These are phyloP conservation scores for Alternaria gaisen DNA, from an alignment of 2,329 filamentous ascomycete genomes.

Conservation along the genomic window DNA sequence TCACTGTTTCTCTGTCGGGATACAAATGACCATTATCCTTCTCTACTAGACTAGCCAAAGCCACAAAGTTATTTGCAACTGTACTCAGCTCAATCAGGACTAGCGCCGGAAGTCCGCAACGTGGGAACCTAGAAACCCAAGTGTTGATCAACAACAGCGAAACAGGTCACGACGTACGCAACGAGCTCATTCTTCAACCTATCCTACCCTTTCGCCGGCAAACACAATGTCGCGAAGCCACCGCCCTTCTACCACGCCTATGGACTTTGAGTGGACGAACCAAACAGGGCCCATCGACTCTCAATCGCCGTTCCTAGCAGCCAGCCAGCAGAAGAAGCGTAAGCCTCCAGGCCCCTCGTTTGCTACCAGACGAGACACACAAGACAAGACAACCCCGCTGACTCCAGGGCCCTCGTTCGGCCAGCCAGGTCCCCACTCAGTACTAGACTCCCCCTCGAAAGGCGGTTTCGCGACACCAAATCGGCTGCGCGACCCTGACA, in stretches of 20 bases:
- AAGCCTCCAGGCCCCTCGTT: slow-evolving; percentile 25
- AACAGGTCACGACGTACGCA: slow-evolving; percentile 17
- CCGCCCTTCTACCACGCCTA: slow-evolving; percentile 56
- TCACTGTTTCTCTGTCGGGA: not conserved
- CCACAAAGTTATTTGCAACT: not conserved
- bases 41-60: not conserved
- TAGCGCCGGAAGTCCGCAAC: slow-evolving; percentile 30
- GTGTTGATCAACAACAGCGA: slow-evolving; percentile 27
- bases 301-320: slow-evolving; percentile 58
- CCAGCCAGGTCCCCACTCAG: slow-evolving; percentile 45
- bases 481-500: slow-evolving; percentile 59
- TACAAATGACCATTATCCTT: not conserved
- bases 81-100: slow-evolving; percentile 9
- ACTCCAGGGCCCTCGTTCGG: slow-evolving; percentile 21
- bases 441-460: slow-evolving; percentile 60
- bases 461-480: slow-evolving; percentile 45
- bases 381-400: slow-evolving; percentile 18
- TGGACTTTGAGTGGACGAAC: slow-evolving; percentile 65
- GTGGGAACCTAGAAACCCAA: slow-evolving; percentile 14
- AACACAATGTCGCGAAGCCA: slow-evolving; percentile 39
- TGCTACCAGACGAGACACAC: slow-evolving; percentile 5
- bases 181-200: not conserved
- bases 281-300: slow-evolving; percentile 56
- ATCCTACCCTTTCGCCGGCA: not conserved
- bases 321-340: slow-evolving; percentile 51